Percentiles rank a stretch among this genome's conserved stretches.
Evolutionary conservation across 805 yeast genomes (phyloP).

Genomic region (Komagataella phaffii): DNA sequence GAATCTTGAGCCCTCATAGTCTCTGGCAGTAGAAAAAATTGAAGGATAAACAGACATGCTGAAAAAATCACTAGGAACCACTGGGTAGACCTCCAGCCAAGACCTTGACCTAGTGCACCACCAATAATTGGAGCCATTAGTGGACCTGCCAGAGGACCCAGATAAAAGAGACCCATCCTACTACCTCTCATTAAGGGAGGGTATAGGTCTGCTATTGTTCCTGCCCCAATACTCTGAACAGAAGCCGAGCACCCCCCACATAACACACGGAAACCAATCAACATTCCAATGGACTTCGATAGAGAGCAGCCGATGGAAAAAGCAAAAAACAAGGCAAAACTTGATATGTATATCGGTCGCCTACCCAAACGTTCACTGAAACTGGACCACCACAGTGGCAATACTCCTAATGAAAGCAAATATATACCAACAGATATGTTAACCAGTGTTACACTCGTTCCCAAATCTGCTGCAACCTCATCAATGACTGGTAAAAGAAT

Average conservation of each 20-base stretch:
- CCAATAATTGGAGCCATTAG: conserved; percentile 70
- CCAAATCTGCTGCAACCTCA: conserved; percentile 36
- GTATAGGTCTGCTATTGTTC: conserved; percentile 68
- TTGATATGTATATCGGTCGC: conserved; percentile 55
- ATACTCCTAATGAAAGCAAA: conserved; percentile 57
- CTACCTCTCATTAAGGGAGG: conserved; percentile 56
- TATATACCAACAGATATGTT: conserved; percentile 76
- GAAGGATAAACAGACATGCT: conserved; percentile 32
- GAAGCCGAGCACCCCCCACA: conserved; percentile 77
- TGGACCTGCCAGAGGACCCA: conserved; percentile 78
- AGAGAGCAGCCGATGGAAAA: conserved; percentile 66
- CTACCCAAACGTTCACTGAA: conserved; percentile 68
- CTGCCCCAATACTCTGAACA: conserved; percentile 86
- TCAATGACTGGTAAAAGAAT: conserved; percentile 70
- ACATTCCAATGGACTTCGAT: conserved; percentile 42
- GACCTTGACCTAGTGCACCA: conserved; percentile 52
- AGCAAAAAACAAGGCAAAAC: conserved; percentile 48
- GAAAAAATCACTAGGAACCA: conserved; percentile 69
- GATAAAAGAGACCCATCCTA: conserved; percentile 68
- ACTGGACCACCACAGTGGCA: conserved; percentile 85
- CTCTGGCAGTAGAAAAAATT: conserved; percentile 61
- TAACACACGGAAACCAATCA: conserved; percentile 57
- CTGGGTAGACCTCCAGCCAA: conserved; percentile 87
- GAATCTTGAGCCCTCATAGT: conserved; percentile 57
- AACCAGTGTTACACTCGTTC: conserved; percentile 46